These are phyloP conservation scores for Oryza punctata DNA, from an alignment of 176 grass and related monocot species.

Conservation along the genomic window DNA sequence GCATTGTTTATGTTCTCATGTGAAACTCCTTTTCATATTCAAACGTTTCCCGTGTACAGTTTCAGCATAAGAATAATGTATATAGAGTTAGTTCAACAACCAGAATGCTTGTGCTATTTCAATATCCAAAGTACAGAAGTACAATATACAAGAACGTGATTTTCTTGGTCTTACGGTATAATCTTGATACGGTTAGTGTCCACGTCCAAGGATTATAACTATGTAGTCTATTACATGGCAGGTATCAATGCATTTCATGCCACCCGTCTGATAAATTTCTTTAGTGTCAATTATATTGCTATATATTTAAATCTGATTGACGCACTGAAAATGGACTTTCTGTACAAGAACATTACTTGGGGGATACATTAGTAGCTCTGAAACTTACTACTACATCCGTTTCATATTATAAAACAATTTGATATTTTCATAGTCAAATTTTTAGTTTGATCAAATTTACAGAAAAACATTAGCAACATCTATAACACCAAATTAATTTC, in stretches of 20 bases:
- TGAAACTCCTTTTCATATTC: constrained; percentile 17
- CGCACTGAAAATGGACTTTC: neutral
- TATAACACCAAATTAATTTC: too few relatives aligned
- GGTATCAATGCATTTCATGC: neutral
- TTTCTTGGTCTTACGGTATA: neutral
- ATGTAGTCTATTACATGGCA: neutral
- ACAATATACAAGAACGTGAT: neutral
- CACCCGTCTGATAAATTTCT: neutral
- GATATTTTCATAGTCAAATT: too few relatives aligned
- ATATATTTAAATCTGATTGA: neutral
- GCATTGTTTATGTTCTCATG: neutral
- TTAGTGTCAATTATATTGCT: neutral
- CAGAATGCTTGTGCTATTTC: neutral
- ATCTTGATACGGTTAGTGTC: neutral
- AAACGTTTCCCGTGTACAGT: neutral
- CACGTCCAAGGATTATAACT: neutral
- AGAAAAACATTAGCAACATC: too few relatives aligned
- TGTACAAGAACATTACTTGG: too few relatives aligned
- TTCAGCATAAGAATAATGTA: neutral
- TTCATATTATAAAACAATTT: too few relatives aligned
- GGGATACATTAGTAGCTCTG: too few relatives aligned
- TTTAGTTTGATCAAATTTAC: too few relatives aligned
- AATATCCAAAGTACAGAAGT: neutral
- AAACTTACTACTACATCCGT: too few relatives aligned
- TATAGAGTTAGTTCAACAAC: neutral